phyloP scores from a whole-genome alignment of 768 basidiomycete species.

The Termitomyces sp. region DNA sequence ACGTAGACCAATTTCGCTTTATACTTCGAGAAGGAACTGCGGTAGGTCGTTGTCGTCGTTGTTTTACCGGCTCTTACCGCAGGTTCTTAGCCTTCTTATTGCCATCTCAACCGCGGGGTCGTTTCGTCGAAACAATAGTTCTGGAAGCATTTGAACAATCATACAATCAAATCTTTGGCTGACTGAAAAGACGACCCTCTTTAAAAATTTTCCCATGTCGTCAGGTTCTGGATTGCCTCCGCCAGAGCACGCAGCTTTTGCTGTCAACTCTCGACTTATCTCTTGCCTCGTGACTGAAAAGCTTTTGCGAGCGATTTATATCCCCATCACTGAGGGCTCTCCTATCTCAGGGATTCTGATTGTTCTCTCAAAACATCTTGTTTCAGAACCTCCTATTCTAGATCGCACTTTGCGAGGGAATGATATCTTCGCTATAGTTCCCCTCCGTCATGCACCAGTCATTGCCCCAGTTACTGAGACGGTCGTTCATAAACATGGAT shows the following conservation, averaged over 20 bases:
- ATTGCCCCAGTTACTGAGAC: slow-evolving; percentile 19
- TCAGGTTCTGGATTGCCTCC: slow-evolving; percentile 31
- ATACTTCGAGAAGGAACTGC: not conserved
- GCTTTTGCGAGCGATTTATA: slow-evolving; percentile 37
- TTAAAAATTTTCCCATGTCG: slow-evolving; percentile 23
- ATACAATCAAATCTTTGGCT: not conserved
- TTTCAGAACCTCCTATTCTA: slow-evolving; percentile 27
- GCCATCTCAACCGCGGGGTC: not conserved
- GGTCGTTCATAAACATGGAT: slow-evolving; percentile 28
- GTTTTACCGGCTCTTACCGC: not conserved
- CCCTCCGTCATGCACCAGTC: slow-evolving; percentile 41
- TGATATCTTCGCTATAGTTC: slow-evolving; percentile 45
- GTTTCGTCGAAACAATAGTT: not conserved
- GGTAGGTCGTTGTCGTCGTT: not conserved
- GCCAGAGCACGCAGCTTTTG: slow-evolving; percentile 35
- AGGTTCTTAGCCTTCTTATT: not conserved
- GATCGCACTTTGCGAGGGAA: slow-evolving; percentile 27
- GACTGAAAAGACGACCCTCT: not conserved
- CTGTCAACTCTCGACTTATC: slow-evolving; percentile 42
- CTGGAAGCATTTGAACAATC: not conserved
- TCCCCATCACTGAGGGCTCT: slow-evolving; percentile 22
- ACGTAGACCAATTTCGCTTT: not conserved
- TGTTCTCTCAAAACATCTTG: slow-evolving; percentile 31
- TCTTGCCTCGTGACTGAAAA: slow-evolving; percentile 47
- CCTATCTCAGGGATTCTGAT: slow-evolving; percentile 30